phyloP scores from a whole-genome alignment of 1,284 basidiomycete genomes.

The Macrocybe sp. region DNA sequence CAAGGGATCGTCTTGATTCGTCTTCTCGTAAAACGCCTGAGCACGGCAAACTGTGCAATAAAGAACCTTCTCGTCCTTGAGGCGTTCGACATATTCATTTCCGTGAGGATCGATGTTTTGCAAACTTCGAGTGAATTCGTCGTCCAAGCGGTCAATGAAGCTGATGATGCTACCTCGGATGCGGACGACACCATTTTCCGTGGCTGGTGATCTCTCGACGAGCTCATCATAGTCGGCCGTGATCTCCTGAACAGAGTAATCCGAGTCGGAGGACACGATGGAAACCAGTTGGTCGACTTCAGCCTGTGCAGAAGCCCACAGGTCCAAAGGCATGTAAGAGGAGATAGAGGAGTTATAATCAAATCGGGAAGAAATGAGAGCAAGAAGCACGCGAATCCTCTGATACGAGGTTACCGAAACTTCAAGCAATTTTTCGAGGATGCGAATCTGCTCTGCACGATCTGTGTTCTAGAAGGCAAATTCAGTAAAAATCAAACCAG shows the following conservation, averaged over 20 bases:
- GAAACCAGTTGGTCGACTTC: conserved; percentile 88
- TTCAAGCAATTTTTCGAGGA: conserved; percentile 84
- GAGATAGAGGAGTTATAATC: conserved; percentile 93
- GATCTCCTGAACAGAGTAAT: conserved; percentile 83
- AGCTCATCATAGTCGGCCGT: conserved; percentile 94
- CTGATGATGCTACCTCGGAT: conserved; percentile 92
- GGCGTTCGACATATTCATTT: conserved; percentile 94
- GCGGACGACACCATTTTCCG: conserved; percentile 66
- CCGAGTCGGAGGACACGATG: conserved; percentile 66
- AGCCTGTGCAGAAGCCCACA: conserved; percentile 84
- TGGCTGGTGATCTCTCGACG: conserved; percentile 78
- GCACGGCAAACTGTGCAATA: conserved; percentile 93
- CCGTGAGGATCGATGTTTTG: conserved; percentile 99
- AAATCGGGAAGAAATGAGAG: conserved; percentile 92
- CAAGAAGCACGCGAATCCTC: conserved; percentile 90
- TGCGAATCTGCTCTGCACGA: conserved; percentile 90
- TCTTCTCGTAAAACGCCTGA: conserved; percentile 88
- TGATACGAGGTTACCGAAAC: conserved; percentile 90
- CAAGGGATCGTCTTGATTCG: conserved; percentile 71
- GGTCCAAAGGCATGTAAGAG: conserved; percentile 87
- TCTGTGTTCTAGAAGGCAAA: conserved; percentile 78
- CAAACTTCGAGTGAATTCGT: conserved; percentile 97
- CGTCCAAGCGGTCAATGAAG: conserved; percentile 94
- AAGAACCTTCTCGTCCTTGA: conserved; percentile 93
- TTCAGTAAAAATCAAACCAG: background rate